phyloP scores from a whole-genome alignment of 768 basidiomycete species.

The Leccinum arenicola region DNA sequence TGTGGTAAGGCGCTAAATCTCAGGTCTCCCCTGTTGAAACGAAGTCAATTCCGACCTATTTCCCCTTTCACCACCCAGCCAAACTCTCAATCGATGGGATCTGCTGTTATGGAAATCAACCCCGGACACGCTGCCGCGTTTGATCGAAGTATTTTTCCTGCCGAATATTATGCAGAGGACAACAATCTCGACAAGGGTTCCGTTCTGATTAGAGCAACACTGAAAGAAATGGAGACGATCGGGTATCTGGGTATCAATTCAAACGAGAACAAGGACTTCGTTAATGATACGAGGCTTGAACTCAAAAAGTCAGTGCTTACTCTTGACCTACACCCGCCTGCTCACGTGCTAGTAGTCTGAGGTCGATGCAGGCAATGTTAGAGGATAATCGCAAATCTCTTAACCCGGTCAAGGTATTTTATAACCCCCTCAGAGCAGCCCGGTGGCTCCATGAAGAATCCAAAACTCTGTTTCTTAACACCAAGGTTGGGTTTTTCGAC shows the following conservation, averaged over 20 bases:
- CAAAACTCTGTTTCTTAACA: background rate
- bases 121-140: background rate
- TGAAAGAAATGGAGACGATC: constrained; percentile 7
- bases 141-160: background rate
- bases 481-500: background rate
- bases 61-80: background rate
- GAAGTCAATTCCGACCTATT: too few relatives aligned
- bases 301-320: constrained; percentile 1
- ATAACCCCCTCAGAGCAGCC: background rate
- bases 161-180: background rate
- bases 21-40: too few relatives aligned
- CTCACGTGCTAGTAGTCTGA: background rate
- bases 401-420: constrained; percentile 1
- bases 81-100: background rate
- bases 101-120: background rate
- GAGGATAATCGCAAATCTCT: background rate
- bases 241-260: background rate
- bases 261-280: background rate
- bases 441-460: background rate
- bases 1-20: too few relatives aligned
- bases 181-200: background rate
- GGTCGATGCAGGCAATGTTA: background rate
- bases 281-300: background rate
- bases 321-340: background rate
- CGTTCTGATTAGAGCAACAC: constrained; percentile 1